Conservation (phyloP, 2,329 filamentous ascomycete genomes). For the Microsporum ferrugineum region DNA sequence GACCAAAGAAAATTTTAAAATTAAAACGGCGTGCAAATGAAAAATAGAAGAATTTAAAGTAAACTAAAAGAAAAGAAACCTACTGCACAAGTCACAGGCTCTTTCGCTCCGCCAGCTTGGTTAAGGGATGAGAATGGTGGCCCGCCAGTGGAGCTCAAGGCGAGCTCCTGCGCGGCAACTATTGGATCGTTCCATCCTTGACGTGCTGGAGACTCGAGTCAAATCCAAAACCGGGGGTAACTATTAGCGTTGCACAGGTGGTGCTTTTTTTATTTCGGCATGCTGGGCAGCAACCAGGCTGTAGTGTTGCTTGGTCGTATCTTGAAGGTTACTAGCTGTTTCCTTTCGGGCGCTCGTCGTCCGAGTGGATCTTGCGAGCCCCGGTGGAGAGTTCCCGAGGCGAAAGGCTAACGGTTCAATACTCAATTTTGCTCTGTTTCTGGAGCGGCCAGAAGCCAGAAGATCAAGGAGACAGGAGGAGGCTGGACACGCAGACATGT, state of each 20-base stretch:
- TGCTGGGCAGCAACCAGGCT: not conserved
- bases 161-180: not conserved
- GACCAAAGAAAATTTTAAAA: conserved; percentile 4
- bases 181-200: not conserved
- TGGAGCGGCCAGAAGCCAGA: not conserved
- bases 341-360: not conserved
- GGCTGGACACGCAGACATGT: not conserved
- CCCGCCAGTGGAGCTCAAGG: not conserved
- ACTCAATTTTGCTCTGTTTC: not conserved
- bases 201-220: conserved; percentile 3
- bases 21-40: conserved; percentile 3
- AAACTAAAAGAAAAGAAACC: conserved; percentile 4
- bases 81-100: conserved; percentile 5
- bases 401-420: conserved; percentile 1
- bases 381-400: conserved; percentile 2
- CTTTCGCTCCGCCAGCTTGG: conserved; percentile 5
- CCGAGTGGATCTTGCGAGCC: not conserved
- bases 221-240: not conserved
- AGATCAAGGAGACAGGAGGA: not conserved
- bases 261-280: not conserved
- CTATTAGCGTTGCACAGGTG: not conserved
- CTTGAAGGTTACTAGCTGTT: conserved; percentile 1
- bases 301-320: not conserved
- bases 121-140: conserved; percentile 6
- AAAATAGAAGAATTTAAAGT: not conserved